These are phyloP conservation scores for Penicillium malachiteum DNA, from an alignment of 495 filamentous ascomycete genomes.

Conservation along the genomic window DNA sequence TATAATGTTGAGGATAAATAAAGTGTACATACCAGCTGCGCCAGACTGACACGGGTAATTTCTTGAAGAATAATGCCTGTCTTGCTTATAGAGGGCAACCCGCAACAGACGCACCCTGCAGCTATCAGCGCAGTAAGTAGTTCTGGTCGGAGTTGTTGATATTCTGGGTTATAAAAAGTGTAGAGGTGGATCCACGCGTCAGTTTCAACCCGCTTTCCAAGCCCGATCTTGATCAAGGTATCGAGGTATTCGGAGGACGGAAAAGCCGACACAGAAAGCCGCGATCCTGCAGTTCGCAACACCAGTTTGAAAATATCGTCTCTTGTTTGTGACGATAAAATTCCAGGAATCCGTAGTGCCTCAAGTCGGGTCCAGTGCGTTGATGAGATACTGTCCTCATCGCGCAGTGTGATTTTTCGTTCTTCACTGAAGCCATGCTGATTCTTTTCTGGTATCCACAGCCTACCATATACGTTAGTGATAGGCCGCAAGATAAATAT, in stretches of 20 bases:
- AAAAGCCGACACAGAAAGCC: conserved; percentile 52
- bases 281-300: conserved; percentile 29
- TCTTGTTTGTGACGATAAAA: conserved; percentile 15
- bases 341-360: conserved; percentile 23
- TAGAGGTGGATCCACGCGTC: conserved; percentile 60
- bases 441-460: conserved; percentile 30
- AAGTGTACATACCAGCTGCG: conserved; percentile 32
- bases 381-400: conserved; percentile 24
- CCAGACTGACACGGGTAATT: conserved; percentile 42
- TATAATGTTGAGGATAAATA: neutral
- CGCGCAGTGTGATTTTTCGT: conserved; percentile 19
- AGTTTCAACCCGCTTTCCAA: conserved; percentile 49
- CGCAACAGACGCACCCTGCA: conserved; percentile 54
- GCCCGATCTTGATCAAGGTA: conserved; percentile 57
- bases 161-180: conserved; percentile 45
- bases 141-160: conserved; percentile 50
- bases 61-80: conserved; percentile 62
- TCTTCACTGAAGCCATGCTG: conserved; percentile 30
- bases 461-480: conserved; percentile 8
- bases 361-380: conserved; percentile 18
- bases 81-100: conserved; percentile 52
- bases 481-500: neutral
- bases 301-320: conserved; percentile 30
- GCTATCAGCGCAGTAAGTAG: conserved; percentile 52
- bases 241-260: conserved; percentile 56